A percentile compares a stretch with the other conserved stretches of the same genome.
These are phyloP conservation scores for Trametes cinnabarina DNA, from an alignment of 768 basidiomycete genomes.

Conservation along the genomic window DNA sequence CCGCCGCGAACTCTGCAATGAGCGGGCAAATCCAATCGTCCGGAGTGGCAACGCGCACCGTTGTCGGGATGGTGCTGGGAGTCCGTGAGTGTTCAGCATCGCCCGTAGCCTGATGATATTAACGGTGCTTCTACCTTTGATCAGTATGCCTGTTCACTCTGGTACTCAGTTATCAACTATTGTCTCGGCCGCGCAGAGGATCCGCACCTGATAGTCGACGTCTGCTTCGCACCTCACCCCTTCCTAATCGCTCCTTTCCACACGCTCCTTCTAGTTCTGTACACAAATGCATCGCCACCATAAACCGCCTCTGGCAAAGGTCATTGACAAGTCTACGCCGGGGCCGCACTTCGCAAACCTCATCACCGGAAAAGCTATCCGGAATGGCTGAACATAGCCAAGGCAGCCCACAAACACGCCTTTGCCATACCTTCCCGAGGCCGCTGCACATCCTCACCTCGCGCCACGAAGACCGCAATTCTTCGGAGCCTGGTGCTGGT, in stretches of 20 bases:
- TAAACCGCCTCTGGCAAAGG: neutral
- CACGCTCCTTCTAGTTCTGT: slow-evolving; percentile 6
- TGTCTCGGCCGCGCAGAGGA: slow-evolving; percentile 11
- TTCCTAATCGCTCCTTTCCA: neutral
- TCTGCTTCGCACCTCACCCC: neutral
- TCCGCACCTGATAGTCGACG: neutral
- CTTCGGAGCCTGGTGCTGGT: too few relatives aligned
- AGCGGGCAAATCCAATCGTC: slow-evolving; percentile 10
- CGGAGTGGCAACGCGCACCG: slow-evolving; percentile 17
- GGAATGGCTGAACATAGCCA: too few relatives aligned
- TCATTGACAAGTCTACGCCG: neutral
- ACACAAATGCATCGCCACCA: too few relatives aligned
- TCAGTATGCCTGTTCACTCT: slow-evolving; percentile 21
- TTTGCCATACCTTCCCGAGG: neutral
- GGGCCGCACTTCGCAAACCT: neutral
- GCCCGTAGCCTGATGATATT: neutral
- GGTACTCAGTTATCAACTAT: slow-evolving; percentile 19
- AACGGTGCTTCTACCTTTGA: too few relatives aligned
- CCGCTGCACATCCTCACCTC: slow-evolving; percentile 3
- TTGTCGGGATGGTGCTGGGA: slow-evolving; percentile 21
- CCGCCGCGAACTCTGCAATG: neutral
- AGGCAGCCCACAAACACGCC: too few relatives aligned
- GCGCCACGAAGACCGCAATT: neutral
- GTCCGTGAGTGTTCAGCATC: slow-evolving; percentile 12
- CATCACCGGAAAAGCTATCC: neutral